Conservation (phyloP, 495 filamentous ascomycete genomes). For the Chlorociboria aeruginascens region DNA sequence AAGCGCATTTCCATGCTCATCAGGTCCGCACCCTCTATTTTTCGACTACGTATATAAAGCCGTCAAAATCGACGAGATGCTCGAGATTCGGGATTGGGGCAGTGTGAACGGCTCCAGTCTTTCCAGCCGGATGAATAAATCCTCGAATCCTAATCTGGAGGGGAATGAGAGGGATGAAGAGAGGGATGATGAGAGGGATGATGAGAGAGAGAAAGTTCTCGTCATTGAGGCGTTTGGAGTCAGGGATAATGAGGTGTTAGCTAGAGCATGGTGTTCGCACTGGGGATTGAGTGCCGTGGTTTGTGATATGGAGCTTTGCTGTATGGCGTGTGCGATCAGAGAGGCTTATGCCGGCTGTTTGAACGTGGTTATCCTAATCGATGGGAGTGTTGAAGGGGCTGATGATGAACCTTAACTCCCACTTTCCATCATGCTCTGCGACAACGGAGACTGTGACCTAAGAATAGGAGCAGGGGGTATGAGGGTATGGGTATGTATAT, state of each 20-base stretch:
- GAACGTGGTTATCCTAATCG: conserved; percentile 55
- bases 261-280: conserved; percentile 59
- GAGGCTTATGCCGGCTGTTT: conserved; percentile 60
- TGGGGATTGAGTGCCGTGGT: conserved; percentile 57
- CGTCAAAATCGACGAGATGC: conserved; percentile 45
- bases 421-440: no score
- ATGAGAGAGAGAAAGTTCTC: conserved; percentile 46
- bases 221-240: conserved; percentile 61
- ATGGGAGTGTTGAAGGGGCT: conserved; percentile 14
- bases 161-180: conserved; percentile 12
- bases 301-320: conserved; percentile 40
- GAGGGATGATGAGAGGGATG: conserved; percentile 13
- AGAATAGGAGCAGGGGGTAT: conserved; percentile 1
- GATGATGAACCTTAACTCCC: conserved; percentile 1
- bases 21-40: conserved; percentile 58
- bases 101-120: conserved; percentile 12
- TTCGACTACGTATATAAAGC: conserved; percentile 48
- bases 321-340: conserved; percentile 56
- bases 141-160: conserved; percentile 1
- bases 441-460: no score
- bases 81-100: conserved; percentile 51
- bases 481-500: conserved; percentile 10
- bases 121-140: conserved; percentile 6
- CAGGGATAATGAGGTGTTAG: conserved; percentile 60
- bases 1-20: conserved; percentile 51